Conservation (phyloP, 2,329 filamentous ascomycete genomes). For the Scytalidium lignicola region DNA sequence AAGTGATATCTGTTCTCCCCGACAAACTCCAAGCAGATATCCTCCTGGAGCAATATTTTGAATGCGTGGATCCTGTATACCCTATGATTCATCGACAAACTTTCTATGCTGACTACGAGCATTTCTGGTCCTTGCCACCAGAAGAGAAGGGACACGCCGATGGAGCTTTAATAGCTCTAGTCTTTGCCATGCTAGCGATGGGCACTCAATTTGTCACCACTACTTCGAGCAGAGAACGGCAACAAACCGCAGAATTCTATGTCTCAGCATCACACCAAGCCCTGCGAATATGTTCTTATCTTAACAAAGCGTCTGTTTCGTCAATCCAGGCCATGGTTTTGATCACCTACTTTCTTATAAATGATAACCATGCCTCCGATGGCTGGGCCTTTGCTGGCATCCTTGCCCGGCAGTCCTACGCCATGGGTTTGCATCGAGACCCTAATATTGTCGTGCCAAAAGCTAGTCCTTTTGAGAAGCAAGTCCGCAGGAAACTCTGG, state of each 20-base stretch:
- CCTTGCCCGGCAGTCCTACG: constrained; percentile 71
- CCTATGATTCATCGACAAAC: constrained; percentile 72
- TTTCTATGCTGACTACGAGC: constrained; percentile 73
- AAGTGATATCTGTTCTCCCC: constrained; percentile 71
- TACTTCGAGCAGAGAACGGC: constrained; percentile 52
- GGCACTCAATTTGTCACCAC: constrained; percentile 71
- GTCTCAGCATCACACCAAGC: constrained; percentile 76
- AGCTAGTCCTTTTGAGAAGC: constrained; percentile 66
- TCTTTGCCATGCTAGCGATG: constrained; percentile 73
- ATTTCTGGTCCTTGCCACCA: constrained; percentile 62
- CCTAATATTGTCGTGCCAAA: constrained; percentile 68
- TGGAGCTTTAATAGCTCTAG: constrained; percentile 63
- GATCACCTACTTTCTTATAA: constrained; percentile 80
- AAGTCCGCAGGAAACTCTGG: constrained; percentile 75
- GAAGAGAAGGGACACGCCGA: constrained; percentile 58
- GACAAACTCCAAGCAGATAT: constrained; percentile 73
- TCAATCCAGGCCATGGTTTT: constrained; percentile 78
- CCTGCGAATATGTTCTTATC: constrained; percentile 68
- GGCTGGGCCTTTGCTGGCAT: constrained; percentile 80
- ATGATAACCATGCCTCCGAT: constrained; percentile 78
- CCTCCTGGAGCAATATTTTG: constrained; percentile 58
- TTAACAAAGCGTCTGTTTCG: constrained; percentile 67
- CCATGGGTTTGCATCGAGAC: constrained; percentile 75
- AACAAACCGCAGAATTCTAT: constrained; percentile 76
- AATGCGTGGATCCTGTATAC: constrained; percentile 73